These are phyloP conservation scores for Xerocomus potaroensis DNA, from an alignment of 768 basidiomycete genomes.

Conservation along the genomic window DNA sequence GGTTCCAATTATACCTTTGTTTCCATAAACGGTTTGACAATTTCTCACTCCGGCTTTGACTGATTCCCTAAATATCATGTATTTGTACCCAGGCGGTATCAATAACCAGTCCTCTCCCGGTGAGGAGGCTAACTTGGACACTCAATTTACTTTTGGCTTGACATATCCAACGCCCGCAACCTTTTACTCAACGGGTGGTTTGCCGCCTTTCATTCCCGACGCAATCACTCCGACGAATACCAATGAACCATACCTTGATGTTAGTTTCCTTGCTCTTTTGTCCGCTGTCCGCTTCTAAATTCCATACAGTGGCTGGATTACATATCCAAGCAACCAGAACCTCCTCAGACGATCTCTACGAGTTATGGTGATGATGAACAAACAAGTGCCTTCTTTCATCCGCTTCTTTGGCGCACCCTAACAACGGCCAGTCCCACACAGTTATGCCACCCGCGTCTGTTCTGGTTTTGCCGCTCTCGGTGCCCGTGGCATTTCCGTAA, in stretches of 20 bases:
- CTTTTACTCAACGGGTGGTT: constrained; percentile 60
- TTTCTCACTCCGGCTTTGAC: background rate
- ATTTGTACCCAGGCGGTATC: constrained; percentile 43
- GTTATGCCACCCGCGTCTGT: constrained; percentile 58
- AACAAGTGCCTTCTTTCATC: constrained; percentile 43
- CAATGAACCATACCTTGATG: constrained; percentile 48
- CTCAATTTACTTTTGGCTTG: constrained; percentile 64
- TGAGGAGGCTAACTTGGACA: constrained; percentile 62
- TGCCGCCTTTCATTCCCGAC: constrained; percentile 56
- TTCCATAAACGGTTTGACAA: constrained; percentile 48
- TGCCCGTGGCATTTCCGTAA: constrained; percentile 58
- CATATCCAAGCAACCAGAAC: constrained; percentile 40
- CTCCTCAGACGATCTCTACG: constrained; percentile 63
- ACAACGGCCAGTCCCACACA: constrained; percentile 44
- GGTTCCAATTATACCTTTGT: constrained; percentile 49
- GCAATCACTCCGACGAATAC: constrained; percentile 33
- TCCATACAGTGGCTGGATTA: constrained; percentile 64
- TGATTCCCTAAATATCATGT: background rate
- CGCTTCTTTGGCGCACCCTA: background rate
- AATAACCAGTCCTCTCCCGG: constrained; percentile 62
- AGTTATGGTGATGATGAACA: constrained; percentile 74
- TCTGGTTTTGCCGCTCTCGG: constrained; percentile 62
- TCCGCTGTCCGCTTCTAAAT: background rate
- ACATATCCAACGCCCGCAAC: constrained; percentile 56
- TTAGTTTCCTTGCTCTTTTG: constrained; percentile 19